phyloP scores from a whole-genome alignment of 495 filamentous ascomycete genomes.

The Hyaloscypha hepaticicola region DNA sequence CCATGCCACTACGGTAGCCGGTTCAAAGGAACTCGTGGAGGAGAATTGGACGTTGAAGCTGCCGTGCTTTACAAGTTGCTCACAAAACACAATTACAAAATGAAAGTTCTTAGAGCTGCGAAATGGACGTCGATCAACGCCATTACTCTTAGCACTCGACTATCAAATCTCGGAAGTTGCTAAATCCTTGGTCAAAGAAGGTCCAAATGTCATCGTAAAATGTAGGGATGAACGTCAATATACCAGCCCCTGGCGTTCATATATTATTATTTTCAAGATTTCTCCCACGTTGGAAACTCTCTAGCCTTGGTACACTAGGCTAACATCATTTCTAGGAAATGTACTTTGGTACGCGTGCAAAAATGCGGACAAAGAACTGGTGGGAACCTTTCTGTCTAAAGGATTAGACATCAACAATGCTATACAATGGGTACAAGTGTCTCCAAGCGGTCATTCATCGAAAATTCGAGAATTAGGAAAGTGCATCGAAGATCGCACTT shows the following conservation, averaged over 20 bases:
- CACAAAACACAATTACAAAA: too few relatives aligned
- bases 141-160: conserved; percentile 6
- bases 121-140: not conserved
- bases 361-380: not conserved
- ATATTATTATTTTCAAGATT: too few relatives aligned
- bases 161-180: not conserved
- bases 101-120: too few relatives aligned
- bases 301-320: too few relatives aligned
- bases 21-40: too few relatives aligned
- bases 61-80: too few relatives aligned
- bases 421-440: not conserved
- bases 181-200: conserved; percentile 1
- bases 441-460: not conserved
- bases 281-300: too few relatives aligned
- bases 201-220: not conserved
- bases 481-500: not conserved
- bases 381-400: not conserved
- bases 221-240: not conserved
- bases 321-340: too few relatives aligned
- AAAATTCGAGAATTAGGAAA: not conserved
- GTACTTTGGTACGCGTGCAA: not conserved
- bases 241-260: too few relatives aligned
- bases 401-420: not conserved
- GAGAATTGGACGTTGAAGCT: too few relatives aligned
- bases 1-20: too few relatives aligned